phyloP scores from a whole-genome alignment of 805 yeast genomes.

The Ogataea kodamae region DNA sequence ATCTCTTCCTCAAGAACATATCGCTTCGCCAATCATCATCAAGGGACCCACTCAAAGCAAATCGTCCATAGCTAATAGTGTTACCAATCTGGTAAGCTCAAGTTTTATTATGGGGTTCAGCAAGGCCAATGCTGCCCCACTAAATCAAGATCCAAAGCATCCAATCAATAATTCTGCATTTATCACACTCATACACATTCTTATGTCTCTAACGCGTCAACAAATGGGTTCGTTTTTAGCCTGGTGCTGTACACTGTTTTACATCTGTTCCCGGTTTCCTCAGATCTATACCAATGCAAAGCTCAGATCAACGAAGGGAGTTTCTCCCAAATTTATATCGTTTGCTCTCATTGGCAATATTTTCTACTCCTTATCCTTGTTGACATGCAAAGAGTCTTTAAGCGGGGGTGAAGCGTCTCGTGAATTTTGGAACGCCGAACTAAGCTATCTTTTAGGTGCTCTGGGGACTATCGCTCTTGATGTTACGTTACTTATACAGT shows the following conservation, averaged over 20 bases:
- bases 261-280: slow-evolving; percentile 49
- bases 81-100: slow-evolving; percentile 26
- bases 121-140: slow-evolving; percentile 25
- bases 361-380: slow-evolving; percentile 45
- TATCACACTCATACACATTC: slow-evolving; percentile 16
- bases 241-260: slow-evolving; percentile 50
- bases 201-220: slow-evolving; percentile 15
- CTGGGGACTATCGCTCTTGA: slow-evolving; percentile 52
- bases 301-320: slow-evolving; percentile 47
- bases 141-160: slow-evolving; percentile 2
- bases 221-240: slow-evolving; percentile 37
- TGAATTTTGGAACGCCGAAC: slow-evolving; percentile 39
- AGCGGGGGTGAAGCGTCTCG: slow-evolving; percentile 31
- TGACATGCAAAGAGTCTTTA: slow-evolving; percentile 41
- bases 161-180: slow-evolving; percentile 24
- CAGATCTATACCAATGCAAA: slow-evolving; percentile 46
- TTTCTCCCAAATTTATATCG: slow-evolving; percentile 46
- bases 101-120: slow-evolving; percentile 31
- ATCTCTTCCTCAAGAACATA: slow-evolving; percentile 7
- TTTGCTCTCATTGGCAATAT: slow-evolving; percentile 50
- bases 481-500: slow-evolving; percentile 41
- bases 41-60: not conserved
- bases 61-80: slow-evolving; percentile 10
- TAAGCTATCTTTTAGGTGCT: slow-evolving; percentile 47
- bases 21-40: slow-evolving; percentile 10